Percentiles rank a stretch among this genome's conserved stretches.
Evolutionary conservation across 805 yeast genomes (phyloP).

Genomic region (Zygosaccharomyces rouxii): DNA sequence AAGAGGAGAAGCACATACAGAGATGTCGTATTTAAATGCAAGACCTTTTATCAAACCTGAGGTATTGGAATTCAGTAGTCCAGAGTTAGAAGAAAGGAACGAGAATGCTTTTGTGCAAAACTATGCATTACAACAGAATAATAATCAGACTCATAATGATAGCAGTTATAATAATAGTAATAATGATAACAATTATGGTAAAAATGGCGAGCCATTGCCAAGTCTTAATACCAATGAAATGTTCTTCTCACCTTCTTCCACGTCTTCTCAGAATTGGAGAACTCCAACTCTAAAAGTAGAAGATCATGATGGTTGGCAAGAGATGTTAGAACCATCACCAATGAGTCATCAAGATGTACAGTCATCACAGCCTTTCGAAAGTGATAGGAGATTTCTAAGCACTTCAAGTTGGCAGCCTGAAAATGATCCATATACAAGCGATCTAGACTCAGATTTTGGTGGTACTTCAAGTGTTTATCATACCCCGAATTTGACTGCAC

Average conservation of each 20-base stretch:
- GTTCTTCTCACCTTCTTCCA: constrained; percentile 14
- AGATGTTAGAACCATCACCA: constrained; percentile 9
- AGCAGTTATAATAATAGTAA: background rate
- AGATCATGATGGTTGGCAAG: constrained; percentile 12
- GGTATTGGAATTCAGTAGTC: constrained; percentile 2
- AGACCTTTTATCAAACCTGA: constrained; percentile 3
- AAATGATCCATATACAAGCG: constrained; percentile 12
- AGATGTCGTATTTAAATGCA: background rate
- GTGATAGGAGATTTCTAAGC: constrained; percentile 7
- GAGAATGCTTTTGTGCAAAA: constrained; percentile 7
- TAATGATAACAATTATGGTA: background rate
- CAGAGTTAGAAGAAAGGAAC: constrained; percentile 4
- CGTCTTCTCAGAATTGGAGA: constrained; percentile 12
- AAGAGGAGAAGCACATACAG: background rate
- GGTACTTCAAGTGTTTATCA: constrained; percentile 8
- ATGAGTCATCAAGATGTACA: constrained; percentile 7
- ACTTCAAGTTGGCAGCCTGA: constrained; percentile 8
- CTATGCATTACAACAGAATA: constrained; percentile 1
- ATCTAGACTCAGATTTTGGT: constrained; percentile 12
- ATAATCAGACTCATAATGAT: background rate
- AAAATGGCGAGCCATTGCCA: background rate
- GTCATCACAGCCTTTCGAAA: background rate
- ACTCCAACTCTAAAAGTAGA: constrained; percentile 24
- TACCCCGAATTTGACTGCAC: constrained; percentile 21
- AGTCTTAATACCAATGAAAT: constrained; percentile 7